Evolutionary conservation across 306 rosid genomes (phyloP).

Genomic region (Castanospermum australe): DNA sequence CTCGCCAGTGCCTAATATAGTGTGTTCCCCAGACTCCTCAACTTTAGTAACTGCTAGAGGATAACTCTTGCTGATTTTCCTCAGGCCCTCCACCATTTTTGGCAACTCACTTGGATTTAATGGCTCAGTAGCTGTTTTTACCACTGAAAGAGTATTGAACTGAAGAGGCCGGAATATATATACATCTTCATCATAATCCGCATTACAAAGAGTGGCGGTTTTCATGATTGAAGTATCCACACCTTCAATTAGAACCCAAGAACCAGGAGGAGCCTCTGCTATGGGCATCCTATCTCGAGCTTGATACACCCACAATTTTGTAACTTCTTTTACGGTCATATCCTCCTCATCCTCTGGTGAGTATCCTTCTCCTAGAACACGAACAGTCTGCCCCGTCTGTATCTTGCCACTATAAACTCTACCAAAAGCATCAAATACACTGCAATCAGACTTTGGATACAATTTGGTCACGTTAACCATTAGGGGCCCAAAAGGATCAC

Average conservation of each 20-base stretch:
- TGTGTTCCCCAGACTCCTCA: constrained; percentile 99
- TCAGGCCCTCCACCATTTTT: constrained; percentile 98
- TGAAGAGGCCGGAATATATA: constrained; percentile 93
- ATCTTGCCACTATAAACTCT: constrained; percentile 93
- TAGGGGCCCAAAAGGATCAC: constrained; percentile 84
- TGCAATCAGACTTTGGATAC: constrained; percentile 97
- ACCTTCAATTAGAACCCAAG: constrained; percentile 98
- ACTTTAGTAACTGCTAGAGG: constrained; percentile 97
- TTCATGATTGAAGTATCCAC: constrained; percentile 99
- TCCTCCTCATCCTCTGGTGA: constrained; percentile 99
- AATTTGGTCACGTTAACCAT: constrained; percentile 93
- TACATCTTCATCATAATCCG: constrained; percentile 79
- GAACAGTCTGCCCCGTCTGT: constrained; percentile 92
- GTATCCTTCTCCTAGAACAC: constrained; percentile 97
- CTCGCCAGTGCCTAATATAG: constrained; percentile 94
- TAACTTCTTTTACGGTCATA: constrained; percentile 94
- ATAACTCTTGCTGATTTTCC: constrained; percentile 98
- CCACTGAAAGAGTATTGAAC: constrained; percentile 95
- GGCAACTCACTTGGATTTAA: constrained; percentile 98
- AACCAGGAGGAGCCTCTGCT: constrained; percentile 95
- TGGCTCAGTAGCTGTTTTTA: constrained; percentile 97
- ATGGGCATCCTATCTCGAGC: constrained; percentile 94
- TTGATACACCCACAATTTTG: constrained; percentile 95
- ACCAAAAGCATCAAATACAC: constrained; percentile 98
- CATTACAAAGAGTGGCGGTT: constrained; percentile 89